Conservation (phyloP, 495 filamentous ascomycete genomes). For the Xylaria telfairii region DNA sequence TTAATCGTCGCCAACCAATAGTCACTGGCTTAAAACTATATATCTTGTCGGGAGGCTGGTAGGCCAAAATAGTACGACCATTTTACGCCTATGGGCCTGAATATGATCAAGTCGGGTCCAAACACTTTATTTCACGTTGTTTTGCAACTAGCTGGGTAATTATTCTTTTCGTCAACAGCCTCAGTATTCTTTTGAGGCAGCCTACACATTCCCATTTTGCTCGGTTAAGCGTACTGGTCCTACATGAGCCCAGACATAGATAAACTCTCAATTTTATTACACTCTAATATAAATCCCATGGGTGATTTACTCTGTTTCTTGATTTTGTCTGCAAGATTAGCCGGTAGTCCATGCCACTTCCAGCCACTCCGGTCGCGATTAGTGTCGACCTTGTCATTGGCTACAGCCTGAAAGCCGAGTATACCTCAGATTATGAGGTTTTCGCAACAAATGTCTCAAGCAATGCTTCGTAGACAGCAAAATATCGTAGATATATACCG, state of each 20-base stretch:
- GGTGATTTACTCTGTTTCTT: background rate
- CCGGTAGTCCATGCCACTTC: constrained; percentile 8
- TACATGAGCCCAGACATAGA: background rate
- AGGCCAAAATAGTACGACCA: too few species aligned
- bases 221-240: background rate
- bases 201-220: background rate
- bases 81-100: too few species aligned
- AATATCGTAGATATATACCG: background rate
- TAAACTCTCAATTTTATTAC: background rate
- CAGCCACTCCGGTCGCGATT: background rate
- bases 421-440: background rate
- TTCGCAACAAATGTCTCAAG: background rate
- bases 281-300: background rate
- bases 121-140: too few species aligned
- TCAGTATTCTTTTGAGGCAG: too few species aligned
- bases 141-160: too few species aligned
- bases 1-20: too few species aligned
- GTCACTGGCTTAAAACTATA: too few species aligned
- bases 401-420: background rate
- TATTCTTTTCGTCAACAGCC: too few species aligned
- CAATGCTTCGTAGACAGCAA: background rate
- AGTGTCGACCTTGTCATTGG: background rate
- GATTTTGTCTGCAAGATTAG: background rate
- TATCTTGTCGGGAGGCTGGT: too few species aligned
- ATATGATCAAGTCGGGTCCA: too few species aligned